Base-by-base conservation (phyloP, 2,329 filamentous ascomycete genomes). In the Pleomassaria siparia region DNA sequence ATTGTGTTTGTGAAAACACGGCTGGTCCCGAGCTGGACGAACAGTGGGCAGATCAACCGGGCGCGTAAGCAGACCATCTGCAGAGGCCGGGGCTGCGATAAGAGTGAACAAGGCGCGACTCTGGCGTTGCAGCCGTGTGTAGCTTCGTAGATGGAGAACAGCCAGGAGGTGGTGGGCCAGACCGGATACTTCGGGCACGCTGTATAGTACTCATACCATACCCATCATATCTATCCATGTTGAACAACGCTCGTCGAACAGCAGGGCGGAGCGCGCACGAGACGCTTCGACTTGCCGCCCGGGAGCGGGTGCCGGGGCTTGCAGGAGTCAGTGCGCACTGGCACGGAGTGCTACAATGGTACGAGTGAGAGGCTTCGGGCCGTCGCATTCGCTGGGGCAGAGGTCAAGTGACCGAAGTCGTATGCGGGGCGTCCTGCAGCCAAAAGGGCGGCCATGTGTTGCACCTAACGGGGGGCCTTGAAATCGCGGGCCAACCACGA, bases 361-460 rank as follows among this genome's bases (percentile, higher is more conserved):
- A 51, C 52, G 60, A 64, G 63, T 66, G 66, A 62, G 61, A 60
- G 57, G 53, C 53, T 55, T 59, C 62, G 67, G 65, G 60, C 66
- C 62, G 63, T 65, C 57, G 65, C 64, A 70, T 70, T 69, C 64
- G 67, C 65, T 66, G 69, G 66, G 64, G 67, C 54, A 66, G 67
- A 73, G 62, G 78, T 84, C 81, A 84, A 83, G 80, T 84, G 81
- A 84, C 74, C 71, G 71, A 69, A 75, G 76, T 64, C 61, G 65
- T 69, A 83, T 83, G 81, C 81, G 80, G 76, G 57, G 60, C 58
- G 52, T 62, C 56, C 61, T 67, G 62, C 62, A 66, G 56, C 56
- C 58, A 48, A 54, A 50, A 13, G 43, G 10, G n/a, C n/a, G n/a
- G n/a, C n/a, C 32, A 46, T 51, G 58, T 55, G 62, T 62, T 50